Percentiles rank a stretch among this genome's conserved stretches.
phyloP scores from a whole-genome alignment of 1,284 basidiomycete genomes.

The Gomphus bonarii region DNA sequence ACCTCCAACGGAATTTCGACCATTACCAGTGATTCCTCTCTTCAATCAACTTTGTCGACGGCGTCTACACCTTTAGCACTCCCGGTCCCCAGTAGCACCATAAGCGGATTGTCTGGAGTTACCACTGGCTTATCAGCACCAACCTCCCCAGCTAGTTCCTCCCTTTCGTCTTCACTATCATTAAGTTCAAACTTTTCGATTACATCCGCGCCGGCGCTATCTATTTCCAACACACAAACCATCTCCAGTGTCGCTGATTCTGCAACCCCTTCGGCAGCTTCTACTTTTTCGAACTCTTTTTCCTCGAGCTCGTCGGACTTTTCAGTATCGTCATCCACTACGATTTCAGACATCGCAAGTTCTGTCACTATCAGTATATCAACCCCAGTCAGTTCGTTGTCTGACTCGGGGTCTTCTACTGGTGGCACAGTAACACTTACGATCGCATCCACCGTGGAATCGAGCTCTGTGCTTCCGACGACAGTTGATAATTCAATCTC shows the following conservation, averaged over 20 bases:
- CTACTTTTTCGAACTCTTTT: background rate
- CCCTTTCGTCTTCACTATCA: background rate
- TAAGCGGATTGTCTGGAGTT: background rate
- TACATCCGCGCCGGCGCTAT: background rate
- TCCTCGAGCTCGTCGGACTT: background rate
- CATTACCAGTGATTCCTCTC: background rate
- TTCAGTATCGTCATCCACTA: background rate
- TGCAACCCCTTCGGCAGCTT: background rate
- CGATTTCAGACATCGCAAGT: background rate
- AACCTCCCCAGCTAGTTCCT: background rate
- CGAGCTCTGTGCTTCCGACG: too few species aligned
- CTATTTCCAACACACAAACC: background rate
- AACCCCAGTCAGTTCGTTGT: background rate
- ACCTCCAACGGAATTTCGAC: background rate
- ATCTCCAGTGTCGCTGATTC: background rate
- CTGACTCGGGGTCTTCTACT: background rate
- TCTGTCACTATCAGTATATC: background rate
- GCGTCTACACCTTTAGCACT: background rate
- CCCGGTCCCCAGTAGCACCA: background rate
- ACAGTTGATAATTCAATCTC: too few species aligned
- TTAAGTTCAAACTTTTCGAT: background rate
- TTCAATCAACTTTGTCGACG: too few species aligned
- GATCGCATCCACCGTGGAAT: background rate
- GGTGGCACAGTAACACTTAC: background rate
- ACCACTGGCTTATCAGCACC: background rate